Conservation (phyloP, 148 eudicot genomes). For the Mesembryanthemum crystallinum region DNA sequence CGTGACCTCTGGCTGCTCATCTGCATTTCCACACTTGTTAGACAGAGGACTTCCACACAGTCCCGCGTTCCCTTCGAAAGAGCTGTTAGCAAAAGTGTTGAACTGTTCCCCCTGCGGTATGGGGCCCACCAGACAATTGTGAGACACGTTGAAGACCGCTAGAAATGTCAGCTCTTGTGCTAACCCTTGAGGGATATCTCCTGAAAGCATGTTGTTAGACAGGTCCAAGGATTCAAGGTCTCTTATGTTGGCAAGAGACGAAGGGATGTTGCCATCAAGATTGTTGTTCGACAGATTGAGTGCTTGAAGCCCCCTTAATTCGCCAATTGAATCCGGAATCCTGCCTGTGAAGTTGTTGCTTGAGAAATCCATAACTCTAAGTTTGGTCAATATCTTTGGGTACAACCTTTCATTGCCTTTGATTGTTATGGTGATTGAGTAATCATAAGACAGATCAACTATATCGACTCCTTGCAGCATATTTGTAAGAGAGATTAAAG, state of each 20-base stretch:
- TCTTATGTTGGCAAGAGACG: constrained; percentile 25
- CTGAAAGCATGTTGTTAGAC: constrained; percentile 39
- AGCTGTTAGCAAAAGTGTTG: constrained; percentile 31
- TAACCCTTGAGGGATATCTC: constrained; percentile 35
- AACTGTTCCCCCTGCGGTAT: constrained; percentile 43
- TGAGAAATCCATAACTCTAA: constrained; percentile 40
- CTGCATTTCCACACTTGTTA: constrained; percentile 9
- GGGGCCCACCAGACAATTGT: constrained; percentile 32
- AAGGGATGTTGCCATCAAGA: constrained; percentile 28
- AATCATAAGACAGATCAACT: no score
- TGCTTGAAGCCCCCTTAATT: constrained; percentile 31
- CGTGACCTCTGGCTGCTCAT: not conserved
- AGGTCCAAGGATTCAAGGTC: constrained; percentile 41
- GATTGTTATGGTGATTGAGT: constrained; percentile 30
- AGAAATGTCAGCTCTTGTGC: constrained; percentile 30
- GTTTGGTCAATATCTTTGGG: constrained; percentile 4
- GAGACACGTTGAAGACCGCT: constrained; percentile 32
- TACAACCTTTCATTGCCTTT: constrained; percentile 31
- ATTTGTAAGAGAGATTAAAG: not conserved
- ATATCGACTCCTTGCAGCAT: not conserved
- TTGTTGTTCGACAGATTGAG: constrained; percentile 45
- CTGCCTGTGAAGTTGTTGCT: constrained; percentile 35
- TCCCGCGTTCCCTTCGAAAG: constrained; percentile 32
- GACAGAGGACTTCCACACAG: constrained; percentile 39
- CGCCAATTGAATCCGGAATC: constrained; percentile 33